A percentile compares a stretch with the other conserved stretches of the same genome.
phyloP scores from a whole-genome alignment of 2,329 filamentous ascomycete species.

The Ilyonectria destructans region DNA sequence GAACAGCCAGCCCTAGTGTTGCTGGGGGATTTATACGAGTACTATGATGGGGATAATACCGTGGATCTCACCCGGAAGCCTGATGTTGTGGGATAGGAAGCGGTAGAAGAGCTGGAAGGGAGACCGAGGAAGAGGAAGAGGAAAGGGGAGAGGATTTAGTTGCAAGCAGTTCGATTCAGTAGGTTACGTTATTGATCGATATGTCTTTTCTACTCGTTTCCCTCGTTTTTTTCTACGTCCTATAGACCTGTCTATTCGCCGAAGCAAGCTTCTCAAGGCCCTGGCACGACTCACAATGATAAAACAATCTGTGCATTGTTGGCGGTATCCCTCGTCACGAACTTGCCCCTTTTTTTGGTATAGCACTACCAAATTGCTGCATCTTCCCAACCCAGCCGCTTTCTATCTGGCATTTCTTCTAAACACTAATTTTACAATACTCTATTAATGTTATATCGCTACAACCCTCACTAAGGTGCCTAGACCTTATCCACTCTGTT shows the following conservation, averaged over 20 bases:
- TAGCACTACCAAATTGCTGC: too few species aligned
- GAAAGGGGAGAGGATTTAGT: slow-evolving; percentile 41
- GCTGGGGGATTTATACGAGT: slow-evolving; percentile 45
- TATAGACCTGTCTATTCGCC: neutral
- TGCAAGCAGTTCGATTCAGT: slow-evolving; percentile 52
- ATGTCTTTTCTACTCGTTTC: slow-evolving; percentile 35
- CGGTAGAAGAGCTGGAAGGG: slow-evolving; percentile 27
- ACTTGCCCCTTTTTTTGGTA: too few species aligned
- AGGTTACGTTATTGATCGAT: slow-evolving; percentile 51
- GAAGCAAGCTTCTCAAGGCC: neutral
- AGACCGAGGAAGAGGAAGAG: slow-evolving; percentile 25
- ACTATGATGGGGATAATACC: slow-evolving; percentile 31
- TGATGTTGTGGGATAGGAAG: slow-evolving; percentile 34
- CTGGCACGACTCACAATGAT: neutral
- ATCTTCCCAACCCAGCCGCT: too few species aligned
- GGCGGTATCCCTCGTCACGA: too few species aligned
- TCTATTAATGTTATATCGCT: too few species aligned
- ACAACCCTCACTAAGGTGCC: neutral
- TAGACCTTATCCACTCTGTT: neutral
- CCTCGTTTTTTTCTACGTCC: slow-evolving; percentile 16
- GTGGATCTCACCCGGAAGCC: slow-evolving; percentile 35
- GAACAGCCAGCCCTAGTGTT: slow-evolving; percentile 74
- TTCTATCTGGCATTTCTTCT: too few species aligned
- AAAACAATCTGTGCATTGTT: neutral
- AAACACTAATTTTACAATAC: too few species aligned